Base-by-base conservation (phyloP, 2,329 filamentous ascomycete genomes). In the Sporothrix phasma region DNA sequence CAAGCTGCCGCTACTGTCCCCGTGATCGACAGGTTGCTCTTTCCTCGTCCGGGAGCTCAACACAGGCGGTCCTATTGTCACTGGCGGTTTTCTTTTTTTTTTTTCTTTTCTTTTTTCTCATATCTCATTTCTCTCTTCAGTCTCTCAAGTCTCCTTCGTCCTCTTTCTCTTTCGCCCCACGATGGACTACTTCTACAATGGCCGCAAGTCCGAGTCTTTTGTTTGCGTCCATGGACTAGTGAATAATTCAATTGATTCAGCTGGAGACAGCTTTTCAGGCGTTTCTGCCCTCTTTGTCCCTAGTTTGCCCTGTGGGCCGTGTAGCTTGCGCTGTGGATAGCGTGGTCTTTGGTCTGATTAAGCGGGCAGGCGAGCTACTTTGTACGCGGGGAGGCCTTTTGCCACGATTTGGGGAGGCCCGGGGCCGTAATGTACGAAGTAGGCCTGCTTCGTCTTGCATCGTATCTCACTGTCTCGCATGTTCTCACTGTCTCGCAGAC, bases 311-410 rank as follows among this genome's bases (percentile, higher is more conserved):
- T n/a, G n/a, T n/a, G n/a, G n/a, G n/a, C n/a, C n/a, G n/a, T n/a
- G n/a, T n/a, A n/a, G n/a, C n/a, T n/a, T n/a, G 15, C 47, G 17
- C 46, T 43, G 60, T 45, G 60, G 60, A 37, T 24, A 19, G 39
- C 24, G 34, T 61, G 59, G 59, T 61, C n/a, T 37, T 37, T 10
- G 34, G 11, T 37, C 60, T 62, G 60, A 62, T 62, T 62, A 49
- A 61, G 59, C 59, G 31, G 59, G 17, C 15, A n/a, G 17, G 17
- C 8, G 37, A n/a, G n/a, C n/a, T n/a, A n/a, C n/a, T n/a, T n/a
- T n/a, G n/a, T n/a, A n/a, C n/a, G n/a, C n/a, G 54, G 29, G 15
- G 3, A 8, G 15, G 22, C 24, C 5, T 59, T 31, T 31, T 45
- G 41, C 41, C 24, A 60, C 56, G 56, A 31, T n/a, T 31, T 37